These are phyloP conservation scores for Podospora bellae-mahoneyi DNA, from an alignment of 495 filamentous ascomycete species.

Conservation along the genomic window DNA sequence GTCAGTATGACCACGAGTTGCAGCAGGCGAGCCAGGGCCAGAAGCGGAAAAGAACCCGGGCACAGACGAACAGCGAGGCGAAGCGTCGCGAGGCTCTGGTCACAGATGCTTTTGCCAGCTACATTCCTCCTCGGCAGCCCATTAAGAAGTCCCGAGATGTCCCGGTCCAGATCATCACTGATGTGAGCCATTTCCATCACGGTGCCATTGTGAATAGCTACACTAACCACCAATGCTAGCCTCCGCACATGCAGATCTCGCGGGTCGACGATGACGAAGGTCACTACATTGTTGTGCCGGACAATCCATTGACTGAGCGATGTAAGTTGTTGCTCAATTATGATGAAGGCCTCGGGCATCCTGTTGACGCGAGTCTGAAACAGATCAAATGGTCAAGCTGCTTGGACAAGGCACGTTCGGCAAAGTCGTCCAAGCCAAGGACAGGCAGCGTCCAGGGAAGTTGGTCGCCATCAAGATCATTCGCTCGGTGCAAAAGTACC, in stretches of 20 bases:
- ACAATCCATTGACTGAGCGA: slow-evolving; percentile 77
- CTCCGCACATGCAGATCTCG: slow-evolving; percentile 50
- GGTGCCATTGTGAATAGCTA: slow-evolving; percentile 15
- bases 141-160: slow-evolving; percentile 92
- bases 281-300: slow-evolving; percentile 86
- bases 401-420: slow-evolving; percentile 97
- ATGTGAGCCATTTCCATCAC: slow-evolving; percentile 60
- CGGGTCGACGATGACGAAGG: slow-evolving; percentile 90
- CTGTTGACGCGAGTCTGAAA: not conserved
- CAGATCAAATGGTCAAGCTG: slow-evolving; percentile 82
- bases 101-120: slow-evolving; percentile 69
- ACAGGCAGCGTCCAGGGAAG: slow-evolving; percentile 62
- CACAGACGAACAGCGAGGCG: slow-evolving; percentile 74
- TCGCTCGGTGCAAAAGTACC: slow-evolving; percentile 94
- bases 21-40: slow-evolving; percentile 64
- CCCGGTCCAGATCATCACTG: slow-evolving; percentile 70
- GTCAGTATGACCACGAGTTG: slow-evolving; percentile 57
- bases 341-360: not conserved
- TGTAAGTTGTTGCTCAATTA: slow-evolving; percentile 57
- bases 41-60: slow-evolving; percentile 82
- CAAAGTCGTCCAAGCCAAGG: slow-evolving; percentile 91
- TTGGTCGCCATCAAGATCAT: slow-evolving; percentile 96
- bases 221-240: slow-evolving; percentile 29
- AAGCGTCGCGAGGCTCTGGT: slow-evolving; percentile 68
- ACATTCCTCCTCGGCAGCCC: slow-evolving; percentile 80